These are phyloP conservation scores for Pseudocercospora pini-densiflorae DNA, from an alignment of 2,329 filamentous ascomycete species.

Conservation along the genomic window DNA sequence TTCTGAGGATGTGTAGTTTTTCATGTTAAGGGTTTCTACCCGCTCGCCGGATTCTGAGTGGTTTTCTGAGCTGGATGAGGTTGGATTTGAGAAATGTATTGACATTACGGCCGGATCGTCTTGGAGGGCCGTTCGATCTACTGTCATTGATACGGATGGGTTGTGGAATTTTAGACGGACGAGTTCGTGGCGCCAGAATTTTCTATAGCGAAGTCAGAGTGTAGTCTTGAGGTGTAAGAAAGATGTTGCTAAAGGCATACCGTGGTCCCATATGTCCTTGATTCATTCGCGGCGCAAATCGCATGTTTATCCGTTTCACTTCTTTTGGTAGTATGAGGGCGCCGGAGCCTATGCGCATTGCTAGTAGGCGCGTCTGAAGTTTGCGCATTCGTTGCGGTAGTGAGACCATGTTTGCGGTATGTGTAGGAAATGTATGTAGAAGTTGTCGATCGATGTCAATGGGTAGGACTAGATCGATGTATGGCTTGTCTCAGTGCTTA, in stretches of 20 bases:
- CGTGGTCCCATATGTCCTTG: constrained; percentile 74
- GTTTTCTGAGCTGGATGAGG: constrained; percentile 17
- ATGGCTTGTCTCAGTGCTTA: constrained; percentile 7
- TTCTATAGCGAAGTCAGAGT: constrained; percentile 56
- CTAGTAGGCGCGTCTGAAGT: constrained; percentile 73
- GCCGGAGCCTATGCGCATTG: constrained; percentile 78
- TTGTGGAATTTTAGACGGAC: constrained; percentile 95
- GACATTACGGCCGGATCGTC: constrained; percentile 64
- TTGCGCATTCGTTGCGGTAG: constrained; percentile 73
- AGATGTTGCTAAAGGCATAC: constrained; percentile 49
- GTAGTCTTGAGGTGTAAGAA: constrained; percentile 27
- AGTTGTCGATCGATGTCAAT: not conserved
- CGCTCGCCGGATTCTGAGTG: constrained; percentile 34
- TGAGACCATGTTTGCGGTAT: constrained; percentile 52
- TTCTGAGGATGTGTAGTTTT: constrained; percentile 61
- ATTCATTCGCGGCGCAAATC: constrained; percentile 66
- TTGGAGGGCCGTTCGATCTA: constrained; percentile 69
- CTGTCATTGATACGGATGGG: constrained; percentile 79
- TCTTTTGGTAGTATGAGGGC: constrained; percentile 79
- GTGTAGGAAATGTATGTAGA: not conserved
- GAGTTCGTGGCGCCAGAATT: constrained; percentile 85
- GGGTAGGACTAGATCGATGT: constrained; percentile 3
- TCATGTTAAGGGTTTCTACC: constrained; percentile 60
- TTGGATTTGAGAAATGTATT: constrained; percentile 69
- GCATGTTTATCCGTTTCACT: constrained; percentile 74